These are phyloP conservation scores for Phytophthora europaea DNA, from an alignment of 352 stramenopile species.

Conservation along the genomic window DNA sequence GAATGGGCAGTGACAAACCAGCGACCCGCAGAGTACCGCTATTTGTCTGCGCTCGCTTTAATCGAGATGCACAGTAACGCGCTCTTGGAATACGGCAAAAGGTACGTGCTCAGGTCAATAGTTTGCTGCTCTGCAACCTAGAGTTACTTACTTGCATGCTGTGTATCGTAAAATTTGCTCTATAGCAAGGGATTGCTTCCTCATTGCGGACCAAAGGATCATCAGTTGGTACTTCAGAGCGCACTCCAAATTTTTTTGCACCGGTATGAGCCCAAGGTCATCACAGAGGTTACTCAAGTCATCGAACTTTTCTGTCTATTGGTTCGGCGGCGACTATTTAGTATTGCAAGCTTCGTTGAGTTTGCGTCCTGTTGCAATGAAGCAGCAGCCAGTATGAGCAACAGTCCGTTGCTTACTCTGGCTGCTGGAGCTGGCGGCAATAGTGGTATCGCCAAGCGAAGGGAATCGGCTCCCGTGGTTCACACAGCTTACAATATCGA, in stretches of 20 bases:
- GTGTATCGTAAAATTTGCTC: slow-evolving; percentile 6
- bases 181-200: slow-evolving; percentile 58
- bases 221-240: slow-evolving; percentile 81
- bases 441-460: slow-evolving; percentile 32
- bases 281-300: slow-evolving; percentile 83
- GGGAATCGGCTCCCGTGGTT: slow-evolving; percentile 61
- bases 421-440: slow-evolving; percentile 37
- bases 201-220: slow-evolving; percentile 51
- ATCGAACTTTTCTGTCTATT: slow-evolving; percentile 88
- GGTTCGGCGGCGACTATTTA: slow-evolving; percentile 78
- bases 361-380: slow-evolving; percentile 73
- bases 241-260: slow-evolving; percentile 80
- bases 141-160: slow-evolving; percentile 16
- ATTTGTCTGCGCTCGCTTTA: slow-evolving; percentile 79
- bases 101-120: slow-evolving; percentile 44
- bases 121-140: background rate
- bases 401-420: slow-evolving; percentile 42
- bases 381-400: slow-evolving; percentile 39
- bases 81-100: slow-evolving; percentile 67
- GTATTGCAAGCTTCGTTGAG: slow-evolving; percentile 76
- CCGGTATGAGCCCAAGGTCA: slow-evolving; percentile 78
- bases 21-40: slow-evolving; percentile 83
- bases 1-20: slow-evolving; percentile 89
- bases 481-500: slow-evolving; percentile 90
- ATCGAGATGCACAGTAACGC: slow-evolving; percentile 86